These are phyloP conservation scores for Gastrolobium villosum DNA, from an alignment of 306 rosid species.

Conservation along the genomic window DNA sequence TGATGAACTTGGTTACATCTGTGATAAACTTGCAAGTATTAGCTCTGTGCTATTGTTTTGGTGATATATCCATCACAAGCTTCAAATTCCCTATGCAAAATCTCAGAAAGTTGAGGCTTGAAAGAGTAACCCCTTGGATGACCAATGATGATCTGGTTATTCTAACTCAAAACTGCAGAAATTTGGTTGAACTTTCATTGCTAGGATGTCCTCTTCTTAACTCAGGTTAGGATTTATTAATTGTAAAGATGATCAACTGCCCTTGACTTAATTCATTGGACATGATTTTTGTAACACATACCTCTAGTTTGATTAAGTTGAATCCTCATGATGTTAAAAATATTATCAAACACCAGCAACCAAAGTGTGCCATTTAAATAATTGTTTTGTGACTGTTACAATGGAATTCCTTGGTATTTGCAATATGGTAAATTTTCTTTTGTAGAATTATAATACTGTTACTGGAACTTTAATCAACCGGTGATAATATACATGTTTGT, in stretches of 20 bases:
- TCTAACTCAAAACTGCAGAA: conserved; percentile 66
- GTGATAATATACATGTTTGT: conserved; percentile 27
- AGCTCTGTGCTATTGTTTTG: conserved; percentile 81
- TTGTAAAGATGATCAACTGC: conserved; percentile 34
- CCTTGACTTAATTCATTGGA: conserved; percentile 38
- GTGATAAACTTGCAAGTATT: conserved; percentile 70
- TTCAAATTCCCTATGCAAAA: conserved; percentile 64
- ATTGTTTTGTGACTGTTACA: conserved; percentile 39
- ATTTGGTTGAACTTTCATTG: conserved; percentile 78
- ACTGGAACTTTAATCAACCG: conserved; percentile 17
- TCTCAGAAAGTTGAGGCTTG: conserved; percentile 73
- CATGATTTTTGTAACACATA: conserved; percentile 35
- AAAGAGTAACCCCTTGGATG: conserved; percentile 88
- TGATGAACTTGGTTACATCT: conserved; percentile 54
- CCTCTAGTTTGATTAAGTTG: conserved; percentile 35
- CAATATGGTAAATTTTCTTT: conserved; percentile 32
- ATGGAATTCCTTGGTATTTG: conserved; percentile 6
- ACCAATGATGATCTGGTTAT: conserved; percentile 72
- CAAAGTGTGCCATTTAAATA: conserved; percentile 21
- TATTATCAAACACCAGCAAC: conserved; percentile 12
- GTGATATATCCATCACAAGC: conserved; percentile 77
- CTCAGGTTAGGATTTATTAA: conserved; percentile 68
- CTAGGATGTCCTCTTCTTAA: conserved; percentile 74
- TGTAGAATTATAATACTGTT: conserved; percentile 21
- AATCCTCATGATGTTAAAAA: conserved; percentile 23